A percentile compares a stretch with the other conserved stretches of the same genome.
phyloP scores from a whole-genome alignment of 169 alveolate genomes.

The Theileria parva region DNA sequence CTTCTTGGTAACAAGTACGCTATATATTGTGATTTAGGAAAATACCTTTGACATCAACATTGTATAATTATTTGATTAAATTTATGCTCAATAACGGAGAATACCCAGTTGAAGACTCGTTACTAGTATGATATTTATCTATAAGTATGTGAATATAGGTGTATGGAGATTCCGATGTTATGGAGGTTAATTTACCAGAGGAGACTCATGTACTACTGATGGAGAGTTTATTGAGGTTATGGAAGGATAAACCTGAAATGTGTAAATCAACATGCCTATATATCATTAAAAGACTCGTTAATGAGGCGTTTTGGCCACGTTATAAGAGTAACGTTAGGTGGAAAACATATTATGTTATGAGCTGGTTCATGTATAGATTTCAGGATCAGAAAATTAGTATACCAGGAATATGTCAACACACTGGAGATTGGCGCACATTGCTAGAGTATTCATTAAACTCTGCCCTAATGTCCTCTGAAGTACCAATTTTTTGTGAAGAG shows the following conservation, averaged over 20 bases:
- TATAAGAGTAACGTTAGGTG: not conserved
- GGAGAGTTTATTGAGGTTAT: not conserved
- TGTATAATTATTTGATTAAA: constrained; percentile 37
- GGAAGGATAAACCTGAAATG: not conserved
- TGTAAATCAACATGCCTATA: not conserved
- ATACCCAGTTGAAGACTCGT: constrained; percentile 49
- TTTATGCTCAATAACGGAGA: constrained; percentile 26
- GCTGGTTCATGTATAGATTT: constrained; percentile 5
- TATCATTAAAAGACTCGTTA: not conserved
- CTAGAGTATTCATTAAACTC: not conserved
- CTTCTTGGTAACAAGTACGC: constrained; percentile 32
- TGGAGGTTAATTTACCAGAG: constrained; percentile 26
- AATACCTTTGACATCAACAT: not conserved
- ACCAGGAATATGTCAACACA: not conserved
- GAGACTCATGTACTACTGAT: constrained; percentile 32
- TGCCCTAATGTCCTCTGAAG: not conserved
- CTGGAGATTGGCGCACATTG: not conserved
- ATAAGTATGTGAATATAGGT: constrained; percentile 12
- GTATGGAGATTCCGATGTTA: constrained; percentile 47
- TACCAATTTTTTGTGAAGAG: not conserved
- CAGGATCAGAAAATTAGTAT: not conserved
- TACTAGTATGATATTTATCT: constrained; percentile 37
- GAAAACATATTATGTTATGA: not conserved
- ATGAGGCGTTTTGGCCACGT: not conserved
- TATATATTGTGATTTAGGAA: not conserved